Evolutionary conservation across 2,329 filamentous ascomycete genomes (phyloP).

Genomic region (Penicillium sp.): DNA sequence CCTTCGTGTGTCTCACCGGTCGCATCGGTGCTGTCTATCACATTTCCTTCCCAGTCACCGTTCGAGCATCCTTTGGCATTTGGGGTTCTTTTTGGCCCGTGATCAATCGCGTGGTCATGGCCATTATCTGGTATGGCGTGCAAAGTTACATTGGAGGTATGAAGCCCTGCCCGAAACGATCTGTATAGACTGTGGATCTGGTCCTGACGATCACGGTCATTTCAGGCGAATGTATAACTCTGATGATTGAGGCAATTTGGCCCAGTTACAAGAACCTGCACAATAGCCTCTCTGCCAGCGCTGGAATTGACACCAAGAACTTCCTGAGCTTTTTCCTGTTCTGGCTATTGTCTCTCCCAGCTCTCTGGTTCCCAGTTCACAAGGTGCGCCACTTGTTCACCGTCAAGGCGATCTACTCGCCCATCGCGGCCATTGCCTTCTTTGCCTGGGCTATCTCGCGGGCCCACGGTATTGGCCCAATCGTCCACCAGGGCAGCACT

Average conservation of each 20-base stretch:
- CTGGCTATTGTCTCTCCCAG: slow-evolving; percentile 77
- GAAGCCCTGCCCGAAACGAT: slow-evolving; percentile 2
- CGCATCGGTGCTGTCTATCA: slow-evolving; percentile 86
- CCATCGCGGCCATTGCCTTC: slow-evolving; percentile 78
- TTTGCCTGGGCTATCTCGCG: slow-evolving; percentile 84
- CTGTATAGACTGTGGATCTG: not conserved
- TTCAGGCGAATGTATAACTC: slow-evolving; percentile 72
- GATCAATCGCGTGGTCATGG: slow-evolving; percentile 84
- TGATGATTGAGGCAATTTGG: slow-evolving; percentile 91
- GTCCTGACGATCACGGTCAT: not conserved
- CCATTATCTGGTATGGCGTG: slow-evolving; percentile 85
- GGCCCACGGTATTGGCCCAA: slow-evolving; percentile 80
- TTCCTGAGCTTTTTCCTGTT: slow-evolving; percentile 86
- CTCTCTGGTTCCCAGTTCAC: slow-evolving; percentile 87
- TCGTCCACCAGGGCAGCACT: slow-evolving; percentile 68
- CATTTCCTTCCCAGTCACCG: slow-evolving; percentile 82
- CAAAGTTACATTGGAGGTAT: slow-evolving; percentile 69
- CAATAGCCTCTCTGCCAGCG: slow-evolving; percentile 65
- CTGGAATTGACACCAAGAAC: slow-evolving; percentile 72
- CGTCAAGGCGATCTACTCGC: slow-evolving; percentile 82
- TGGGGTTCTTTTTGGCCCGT: slow-evolving; percentile 90
- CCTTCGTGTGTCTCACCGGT: slow-evolving; percentile 76
- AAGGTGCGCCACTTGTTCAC: slow-evolving; percentile 89
- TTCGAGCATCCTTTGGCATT: slow-evolving; percentile 78
- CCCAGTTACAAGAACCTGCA: slow-evolving; percentile 59